Conservation (phyloP, 306 rosid genomes). For the Cucurbita maxima region DNA sequence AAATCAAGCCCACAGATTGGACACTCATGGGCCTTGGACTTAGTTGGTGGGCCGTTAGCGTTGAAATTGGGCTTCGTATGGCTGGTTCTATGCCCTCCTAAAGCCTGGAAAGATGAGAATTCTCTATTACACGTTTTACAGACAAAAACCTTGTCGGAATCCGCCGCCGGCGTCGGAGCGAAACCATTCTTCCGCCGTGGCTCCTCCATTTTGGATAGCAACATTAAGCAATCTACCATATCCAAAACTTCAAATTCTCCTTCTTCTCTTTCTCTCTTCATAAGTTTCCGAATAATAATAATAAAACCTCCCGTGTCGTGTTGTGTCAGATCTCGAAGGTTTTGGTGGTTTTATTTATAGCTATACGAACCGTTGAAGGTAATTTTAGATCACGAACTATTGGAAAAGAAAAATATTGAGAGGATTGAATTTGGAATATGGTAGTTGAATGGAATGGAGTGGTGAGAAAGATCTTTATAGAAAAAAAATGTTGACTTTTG, state of each 20-base stretch:
- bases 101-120: slow-evolving; percentile 66
- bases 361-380: background rate
- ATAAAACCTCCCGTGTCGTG: background rate
- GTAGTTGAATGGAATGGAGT: background rate
- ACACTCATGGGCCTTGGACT: slow-evolving; percentile 50
- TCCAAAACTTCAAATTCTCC: slow-evolving; percentile 1
- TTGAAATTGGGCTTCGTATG: slow-evolving; percentile 50
- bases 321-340: background rate
- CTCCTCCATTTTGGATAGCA: slow-evolving; percentile 22
- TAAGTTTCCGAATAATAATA: background rate
- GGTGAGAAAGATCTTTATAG: background rate
- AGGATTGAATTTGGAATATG: background rate
- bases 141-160: slow-evolving; percentile 11
- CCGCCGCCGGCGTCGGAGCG: background rate
- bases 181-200: background rate
- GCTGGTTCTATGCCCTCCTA: slow-evolving; percentile 83
- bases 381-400: background rate
- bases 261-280: slow-evolving; percentile 44
- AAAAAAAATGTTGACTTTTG: background rate
- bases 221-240: slow-evolving; percentile 33
- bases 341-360: background rate
- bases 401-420: too few species aligned
- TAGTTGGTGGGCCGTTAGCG: slow-evolving; percentile 1
- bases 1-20: slow-evolving; percentile 57
- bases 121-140: slow-evolving; percentile 56